These are phyloP conservation scores for Penicillium nordicum DNA, from an alignment of 2,329 filamentous ascomycete genomes.

Conservation along the genomic window DNA sequence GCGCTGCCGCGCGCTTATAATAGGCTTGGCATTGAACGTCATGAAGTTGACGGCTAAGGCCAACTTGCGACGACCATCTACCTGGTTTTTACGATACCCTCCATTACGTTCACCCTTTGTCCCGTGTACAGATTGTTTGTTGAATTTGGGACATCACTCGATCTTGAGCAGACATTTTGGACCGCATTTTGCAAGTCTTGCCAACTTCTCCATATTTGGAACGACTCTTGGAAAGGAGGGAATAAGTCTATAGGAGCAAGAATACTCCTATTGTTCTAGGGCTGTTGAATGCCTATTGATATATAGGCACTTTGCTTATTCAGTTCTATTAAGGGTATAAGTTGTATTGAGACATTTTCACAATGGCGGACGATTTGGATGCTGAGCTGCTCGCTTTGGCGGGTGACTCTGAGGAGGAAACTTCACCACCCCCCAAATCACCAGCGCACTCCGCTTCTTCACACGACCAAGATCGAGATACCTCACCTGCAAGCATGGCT, in stretches of 20 bases:
- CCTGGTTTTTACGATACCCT: constrained; percentile 19
- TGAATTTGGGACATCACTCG: not conserved
- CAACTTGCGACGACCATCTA: constrained; percentile 20
- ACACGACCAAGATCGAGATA: constrained; percentile 39
- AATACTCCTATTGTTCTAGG: not conserved
- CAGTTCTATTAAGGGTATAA: not conserved
- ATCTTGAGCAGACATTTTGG: not conserved
- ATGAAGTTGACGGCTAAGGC: constrained; percentile 26
- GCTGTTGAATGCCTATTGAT: not conserved
- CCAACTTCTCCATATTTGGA: not conserved
- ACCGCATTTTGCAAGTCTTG: not conserved
- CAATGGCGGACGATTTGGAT: constrained; percentile 79
- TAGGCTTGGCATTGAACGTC: constrained; percentile 32
- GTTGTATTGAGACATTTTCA: constrained; percentile 26
- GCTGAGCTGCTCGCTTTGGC: constrained; percentile 91
- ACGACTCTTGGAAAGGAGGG: not conserved
- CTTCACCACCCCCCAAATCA: constrained; percentile 53
- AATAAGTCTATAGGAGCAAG: not conserved
- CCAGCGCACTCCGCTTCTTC: constrained; percentile 53
- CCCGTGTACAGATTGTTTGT: constrained; percentile 10
- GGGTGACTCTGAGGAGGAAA: constrained; percentile 60
- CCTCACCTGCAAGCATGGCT: constrained; percentile 41
- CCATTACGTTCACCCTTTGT: constrained; percentile 7
- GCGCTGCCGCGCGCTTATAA: constrained; percentile 33
- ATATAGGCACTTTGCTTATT: not conserved